phyloP scores from a whole-genome alignment of 768 basidiomycete genomes.

The Mrakia hoshinonis region DNA sequence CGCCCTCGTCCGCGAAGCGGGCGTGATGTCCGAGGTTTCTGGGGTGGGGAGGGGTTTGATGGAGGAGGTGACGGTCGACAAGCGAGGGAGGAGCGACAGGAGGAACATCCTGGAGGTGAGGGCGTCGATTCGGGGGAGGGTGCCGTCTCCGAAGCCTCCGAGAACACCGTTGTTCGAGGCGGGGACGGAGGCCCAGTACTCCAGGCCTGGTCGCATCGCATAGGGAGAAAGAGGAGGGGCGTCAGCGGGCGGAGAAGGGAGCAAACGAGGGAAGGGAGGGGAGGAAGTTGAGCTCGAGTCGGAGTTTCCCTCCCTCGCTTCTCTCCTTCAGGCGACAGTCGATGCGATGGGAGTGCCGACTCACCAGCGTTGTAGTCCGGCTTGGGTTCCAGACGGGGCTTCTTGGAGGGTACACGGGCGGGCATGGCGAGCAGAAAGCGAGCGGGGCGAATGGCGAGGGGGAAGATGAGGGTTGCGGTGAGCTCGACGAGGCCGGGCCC shows the following conservation, averaged over 20 bases:
- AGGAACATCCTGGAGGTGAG: constrained; percentile 83
- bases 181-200: constrained; percentile 28
- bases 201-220: not conserved
- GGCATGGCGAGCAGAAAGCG: constrained; percentile 1
- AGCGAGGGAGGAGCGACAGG: constrained; percentile 66
- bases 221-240: not conserved
- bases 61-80: constrained; percentile 68
- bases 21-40: constrained; percentile 23
- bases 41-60: constrained; percentile 46
- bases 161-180: constrained; percentile 27
- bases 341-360: not conserved
- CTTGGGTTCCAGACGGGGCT: constrained; percentile 10
- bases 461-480: no score
- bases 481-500: no score
- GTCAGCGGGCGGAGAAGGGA: not conserved
- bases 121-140: constrained; percentile 81
- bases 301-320: not conserved
- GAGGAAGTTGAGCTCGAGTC: not conserved
- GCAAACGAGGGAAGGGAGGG: not conserved
- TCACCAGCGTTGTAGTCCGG: constrained; percentile 14
- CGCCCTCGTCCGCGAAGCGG: constrained; percentile 54
- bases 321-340: not conserved
- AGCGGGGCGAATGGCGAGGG: not conserved
- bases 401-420: constrained; percentile 9
- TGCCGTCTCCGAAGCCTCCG: constrained; percentile 40